phyloP scores from a whole-genome alignment of 192 early-diverging fungal species.

The Coemansia sp. region DNA sequence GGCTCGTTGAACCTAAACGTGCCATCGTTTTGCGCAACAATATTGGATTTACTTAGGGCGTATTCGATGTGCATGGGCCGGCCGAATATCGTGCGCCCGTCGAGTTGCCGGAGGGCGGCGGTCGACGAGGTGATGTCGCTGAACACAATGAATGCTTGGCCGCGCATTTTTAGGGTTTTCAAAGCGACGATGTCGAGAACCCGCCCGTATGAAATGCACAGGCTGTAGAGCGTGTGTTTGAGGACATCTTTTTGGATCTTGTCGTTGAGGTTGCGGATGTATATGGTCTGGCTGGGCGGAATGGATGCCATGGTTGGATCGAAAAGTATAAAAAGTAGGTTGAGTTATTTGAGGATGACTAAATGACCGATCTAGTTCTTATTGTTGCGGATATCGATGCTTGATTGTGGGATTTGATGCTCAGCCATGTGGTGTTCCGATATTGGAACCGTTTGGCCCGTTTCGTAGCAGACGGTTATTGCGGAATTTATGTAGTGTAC shows the following conservation, averaged over 20 bases:
- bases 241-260: slow-evolving; percentile 71
- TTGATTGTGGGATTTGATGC: neutral
- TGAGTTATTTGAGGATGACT: too few species aligned
- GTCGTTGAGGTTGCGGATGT: slow-evolving; percentile 84
- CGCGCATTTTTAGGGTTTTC: slow-evolving; percentile 80
- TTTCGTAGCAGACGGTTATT: neutral
- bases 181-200: slow-evolving; percentile 85
- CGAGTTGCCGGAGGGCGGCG: slow-evolving; percentile 79
- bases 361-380: too few species aligned
- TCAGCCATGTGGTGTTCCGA: slow-evolving; percentile 1
- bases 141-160: slow-evolving; percentile 94
- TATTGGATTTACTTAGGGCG: slow-evolving; percentile 45
- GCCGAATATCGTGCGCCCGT: slow-evolving; percentile 87
- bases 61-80: slow-evolving; percentile 59
- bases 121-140: slow-evolving; percentile 82
- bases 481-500: slow-evolving; percentile 3
- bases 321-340: neutral
- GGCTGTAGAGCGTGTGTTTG: slow-evolving; percentile 85
- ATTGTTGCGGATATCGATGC: too few species aligned
- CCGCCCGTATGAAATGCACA: slow-evolving; percentile 86
- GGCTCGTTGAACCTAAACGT: slow-evolving; percentile 32
- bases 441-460: neutral
- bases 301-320: slow-evolving; percentile 37
- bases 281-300: slow-evolving; percentile 70
- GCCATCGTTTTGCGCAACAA: slow-evolving; percentile 34